phyloP scores from a whole-genome alignment of 257 asterid species.

The Solanum clarkiae region DNA sequence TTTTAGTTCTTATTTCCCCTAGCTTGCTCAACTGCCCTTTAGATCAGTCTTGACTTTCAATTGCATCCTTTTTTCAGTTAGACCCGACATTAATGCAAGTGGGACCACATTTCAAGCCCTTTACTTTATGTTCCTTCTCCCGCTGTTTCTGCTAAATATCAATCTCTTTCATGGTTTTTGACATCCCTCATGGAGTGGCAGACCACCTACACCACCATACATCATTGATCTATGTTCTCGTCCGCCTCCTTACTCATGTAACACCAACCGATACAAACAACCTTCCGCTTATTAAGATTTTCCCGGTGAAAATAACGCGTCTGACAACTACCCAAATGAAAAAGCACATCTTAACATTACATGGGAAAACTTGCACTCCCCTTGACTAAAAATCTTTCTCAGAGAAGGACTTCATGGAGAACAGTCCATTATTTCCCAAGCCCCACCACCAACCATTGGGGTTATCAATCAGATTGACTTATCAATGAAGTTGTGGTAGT shows the following conservation, averaged over 20 bases:
- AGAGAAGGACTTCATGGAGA: background rate
- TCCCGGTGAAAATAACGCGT: background rate
- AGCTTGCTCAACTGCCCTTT: background rate
- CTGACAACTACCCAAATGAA: background rate
- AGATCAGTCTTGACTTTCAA: background rate
- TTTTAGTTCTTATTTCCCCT: background rate
- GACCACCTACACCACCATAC: background rate
- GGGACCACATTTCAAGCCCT: background rate
- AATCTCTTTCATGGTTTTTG: background rate
- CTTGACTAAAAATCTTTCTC: background rate
- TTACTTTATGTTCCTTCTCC: background rate
- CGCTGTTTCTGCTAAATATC: background rate
- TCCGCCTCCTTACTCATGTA: background rate
- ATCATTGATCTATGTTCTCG: background rate
- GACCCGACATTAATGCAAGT: background rate
- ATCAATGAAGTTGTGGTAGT: background rate
- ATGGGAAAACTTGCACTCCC: background rate
- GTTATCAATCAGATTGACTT: background rate
- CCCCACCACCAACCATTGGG: background rate
- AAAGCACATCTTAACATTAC: background rate
- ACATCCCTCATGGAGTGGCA: background rate
- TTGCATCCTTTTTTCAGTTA: background rate
- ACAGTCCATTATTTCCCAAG: background rate
- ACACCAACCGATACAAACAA: background rate
- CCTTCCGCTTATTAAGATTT: background rate